These are phyloP conservation scores for Dacryopinax primogenitus DNA, from an alignment of 768 basidiomycete genomes.

Conservation along the genomic window DNA sequence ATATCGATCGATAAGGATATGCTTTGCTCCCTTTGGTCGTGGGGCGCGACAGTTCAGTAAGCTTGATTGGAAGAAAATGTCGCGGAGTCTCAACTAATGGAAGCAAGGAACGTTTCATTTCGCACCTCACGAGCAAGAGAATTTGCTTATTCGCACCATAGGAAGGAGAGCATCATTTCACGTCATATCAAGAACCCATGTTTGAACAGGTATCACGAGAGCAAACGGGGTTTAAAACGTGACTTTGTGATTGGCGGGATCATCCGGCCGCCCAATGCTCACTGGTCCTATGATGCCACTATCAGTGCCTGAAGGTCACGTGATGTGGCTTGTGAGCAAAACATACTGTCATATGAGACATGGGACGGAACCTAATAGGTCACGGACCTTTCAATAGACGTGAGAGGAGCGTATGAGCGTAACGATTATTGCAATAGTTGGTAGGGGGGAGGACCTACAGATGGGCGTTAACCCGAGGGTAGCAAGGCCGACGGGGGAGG, in stretches of 20 bases:
- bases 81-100: too few species aligned
- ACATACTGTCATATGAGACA: slow-evolving; percentile 8
- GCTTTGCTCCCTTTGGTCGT: neutral
- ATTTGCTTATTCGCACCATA: neutral
- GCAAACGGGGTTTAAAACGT: neutral
- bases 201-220: neutral
- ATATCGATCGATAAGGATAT: neutral
- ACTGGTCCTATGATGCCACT: slow-evolving; percentile 8
- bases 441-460: neutral
- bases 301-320: slow-evolving; percentile 6
- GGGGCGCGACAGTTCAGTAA: too few species aligned
- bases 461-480: too few species aligned
- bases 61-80: too few species aligned
- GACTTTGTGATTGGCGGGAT: neutral
- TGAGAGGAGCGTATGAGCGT: neutral
- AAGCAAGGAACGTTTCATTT: too few species aligned
- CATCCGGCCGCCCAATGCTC: neutral
- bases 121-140: too few species aligned
- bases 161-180: neutral
- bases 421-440: neutral
- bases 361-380: slow-evolving; percentile 8
- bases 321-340: slow-evolving; percentile 9
- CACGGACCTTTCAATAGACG: neutral
- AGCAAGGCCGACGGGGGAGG: too few species aligned
- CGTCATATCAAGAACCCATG: neutral